Base-by-base conservation (phyloP, 2,329 filamentous ascomycete species). In the Dendryphion nanum region DNA sequence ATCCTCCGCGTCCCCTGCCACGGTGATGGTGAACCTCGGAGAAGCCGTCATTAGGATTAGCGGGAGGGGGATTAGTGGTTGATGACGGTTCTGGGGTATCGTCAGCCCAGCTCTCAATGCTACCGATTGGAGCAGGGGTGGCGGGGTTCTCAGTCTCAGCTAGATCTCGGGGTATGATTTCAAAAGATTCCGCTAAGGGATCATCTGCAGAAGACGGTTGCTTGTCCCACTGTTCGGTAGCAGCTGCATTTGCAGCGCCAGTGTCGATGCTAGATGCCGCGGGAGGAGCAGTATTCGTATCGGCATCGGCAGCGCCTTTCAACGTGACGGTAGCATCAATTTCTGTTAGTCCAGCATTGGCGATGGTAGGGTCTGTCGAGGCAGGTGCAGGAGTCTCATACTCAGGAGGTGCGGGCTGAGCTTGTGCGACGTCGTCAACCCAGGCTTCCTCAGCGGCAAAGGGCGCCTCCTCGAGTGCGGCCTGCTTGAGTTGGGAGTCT, bases 91-190 rank as follows among this genome's bases (percentile, higher is more conserved):
- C 61, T 10, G 56, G 53, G 16, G 86, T 79, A 44, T 93, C 86
- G 55, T 95, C 89, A 18, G 87, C 87, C 87, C 87, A 94, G 55
- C 83, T 89, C 59, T 85, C 81, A 5, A 79, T 81, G 32, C 81
- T 78, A n/a, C 78, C 81, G 18, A 80, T 79, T 15, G 66, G 58
- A 12, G 67, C 64, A 15, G 61, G 47, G 32, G 75, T 69, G 29
- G 80, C 62, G 24, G 79, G 81, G 24, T 76, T 80, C 45, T 93
- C 86, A 4, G 85, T 83, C 73, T 94, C 89, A 35, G 79, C 70
- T 32, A 83, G 77, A 57, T 90, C 80, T 40, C 84, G 81, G 35
- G 87, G 81, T 30, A 87, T 74, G 62, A 89, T 81, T 43, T 94
- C 84, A 79, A 87, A 93, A 37, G 75, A 78, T 50, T 90, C 86